These are phyloP conservation scores for Pelargonium exstipulatum DNA, from an alignment of 441 rosid species.

Conservation along the genomic window DNA sequence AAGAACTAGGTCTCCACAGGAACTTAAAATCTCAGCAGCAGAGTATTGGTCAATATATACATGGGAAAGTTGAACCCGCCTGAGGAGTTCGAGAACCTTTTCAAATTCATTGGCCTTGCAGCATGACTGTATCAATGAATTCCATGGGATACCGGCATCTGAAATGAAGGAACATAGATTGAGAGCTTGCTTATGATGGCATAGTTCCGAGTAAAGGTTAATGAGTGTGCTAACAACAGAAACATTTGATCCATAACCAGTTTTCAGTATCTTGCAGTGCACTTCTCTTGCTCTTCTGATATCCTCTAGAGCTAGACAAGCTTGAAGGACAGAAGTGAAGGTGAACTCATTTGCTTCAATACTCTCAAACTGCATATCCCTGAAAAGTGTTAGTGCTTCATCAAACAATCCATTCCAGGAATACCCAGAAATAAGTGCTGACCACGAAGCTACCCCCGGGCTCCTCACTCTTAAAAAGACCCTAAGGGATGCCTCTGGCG, in stretches of 20 bases:
- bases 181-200: slow-evolving; percentile 26
- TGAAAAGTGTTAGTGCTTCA: slow-evolving; percentile 22
- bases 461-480: slow-evolving; percentile 19
- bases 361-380: slow-evolving; percentile 28
- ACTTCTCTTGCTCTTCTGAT: slow-evolving; percentile 29
- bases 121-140: slow-evolving; percentile 24
- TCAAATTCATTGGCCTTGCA: slow-evolving; percentile 22
- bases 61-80: slow-evolving; percentile 23
- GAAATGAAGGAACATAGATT: slow-evolving; percentile 22
- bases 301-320: slow-evolving; percentile 25
- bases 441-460: slow-evolving; percentile 24
- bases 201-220: slow-evolving; percentile 23
- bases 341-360: slow-evolving; percentile 29
- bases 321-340: slow-evolving; percentile 26
- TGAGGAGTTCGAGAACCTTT: slow-evolving; percentile 23
- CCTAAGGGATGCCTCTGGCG: slow-evolving; percentile 23
- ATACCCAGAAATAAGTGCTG: slow-evolving; percentile 27
- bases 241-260: slow-evolving; percentile 25
- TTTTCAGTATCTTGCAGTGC: slow-evolving; percentile 31
- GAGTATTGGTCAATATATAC: slow-evolving; percentile 21
- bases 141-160: slow-evolving; percentile 25
- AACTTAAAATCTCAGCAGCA: slow-evolving; percentile 23
- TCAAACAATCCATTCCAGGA: slow-evolving; percentile 24
- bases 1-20: slow-evolving; percentile 21
- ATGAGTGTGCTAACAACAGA: slow-evolving; percentile 26